These are phyloP conservation scores for Geotrichum bryndzae DNA, from an alignment of 1,139 yeast species.

Conservation along the genomic window DNA sequence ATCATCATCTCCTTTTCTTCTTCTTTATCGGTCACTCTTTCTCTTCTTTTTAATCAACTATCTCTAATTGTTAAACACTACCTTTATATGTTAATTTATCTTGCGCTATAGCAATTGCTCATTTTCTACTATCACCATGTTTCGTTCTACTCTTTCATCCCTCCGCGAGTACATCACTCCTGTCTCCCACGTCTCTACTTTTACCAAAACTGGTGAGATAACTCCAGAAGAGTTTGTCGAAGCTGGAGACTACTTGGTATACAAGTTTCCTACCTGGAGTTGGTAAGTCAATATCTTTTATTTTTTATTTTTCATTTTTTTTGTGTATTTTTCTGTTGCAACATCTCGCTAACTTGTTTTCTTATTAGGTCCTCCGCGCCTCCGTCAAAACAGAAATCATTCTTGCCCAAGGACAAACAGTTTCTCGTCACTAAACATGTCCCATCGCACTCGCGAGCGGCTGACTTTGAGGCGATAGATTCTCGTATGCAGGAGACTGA, in stretches of 20 bases:
- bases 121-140: slow-evolving; percentile 27
- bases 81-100: background rate
- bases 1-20: background rate
- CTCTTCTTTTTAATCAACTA: background rate
- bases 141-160: slow-evolving; percentile 76
- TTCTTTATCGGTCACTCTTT: background rate
- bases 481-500: slow-evolving; percentile 34
- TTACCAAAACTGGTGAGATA: slow-evolving; percentile 78
- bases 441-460: slow-evolving; percentile 74
- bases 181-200: slow-evolving; percentile 73
- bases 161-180: slow-evolving; percentile 93
- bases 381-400: slow-evolving; percentile 52
- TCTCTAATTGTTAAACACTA: background rate
- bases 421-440: slow-evolving; percentile 82
- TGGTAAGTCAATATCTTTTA: slow-evolving; percentile 45
- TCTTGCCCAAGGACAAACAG: slow-evolving; percentile 82
- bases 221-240: slow-evolving; percentile 88
- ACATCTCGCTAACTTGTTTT: background rate
- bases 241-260: slow-evolving; percentile 89
- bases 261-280: slow-evolving; percentile 94
- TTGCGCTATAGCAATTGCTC: background rate
- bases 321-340: background rate
- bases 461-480: slow-evolving; percentile 45
- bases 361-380: slow-evolving; percentile 48
- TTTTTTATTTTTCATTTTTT: background rate